Percentiles rank a stretch among this genome's conserved stretches.
Evolutionary conservation across 2,329 filamentous ascomycete species (phyloP).

Genomic region (Curvularia sp.): DNA sequence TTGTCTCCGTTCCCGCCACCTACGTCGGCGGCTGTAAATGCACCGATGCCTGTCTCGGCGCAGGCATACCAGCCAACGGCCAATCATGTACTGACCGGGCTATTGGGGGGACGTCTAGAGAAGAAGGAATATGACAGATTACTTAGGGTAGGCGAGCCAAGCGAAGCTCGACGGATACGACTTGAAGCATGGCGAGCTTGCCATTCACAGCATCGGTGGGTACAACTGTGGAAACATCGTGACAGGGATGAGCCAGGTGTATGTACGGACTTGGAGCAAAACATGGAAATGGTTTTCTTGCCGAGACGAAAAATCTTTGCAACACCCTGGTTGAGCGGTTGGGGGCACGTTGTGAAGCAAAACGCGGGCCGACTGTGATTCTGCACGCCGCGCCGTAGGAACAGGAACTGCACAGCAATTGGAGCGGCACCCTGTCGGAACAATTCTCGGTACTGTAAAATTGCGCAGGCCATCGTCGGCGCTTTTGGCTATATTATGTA

Average conservation of each 20-base stretch:
- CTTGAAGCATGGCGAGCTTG: constrained; percentile 16
- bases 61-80: background rate
- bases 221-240: background rate
- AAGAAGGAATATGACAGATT: background rate
- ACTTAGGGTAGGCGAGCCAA: constrained; percentile 14
- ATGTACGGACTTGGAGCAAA: background rate
- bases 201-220: constrained; percentile 4
- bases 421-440: constrained; percentile 1
- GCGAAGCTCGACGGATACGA: constrained; percentile 11
- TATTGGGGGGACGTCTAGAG: background rate
- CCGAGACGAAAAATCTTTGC: constrained; percentile 5
- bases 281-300: background rate
- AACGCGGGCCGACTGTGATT: constrained; percentile 11
- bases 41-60: background rate
- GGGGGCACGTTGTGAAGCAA: background rate
- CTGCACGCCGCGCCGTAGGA: constrained; percentile 1
- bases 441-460: constrained; percentile 4
- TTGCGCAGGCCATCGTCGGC: background rate
- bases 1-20: constrained; percentile 19
- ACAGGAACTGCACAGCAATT: constrained; percentile 1
- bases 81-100: background rate
- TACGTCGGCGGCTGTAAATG: constrained; percentile 34
- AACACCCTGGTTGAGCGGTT: constrained; percentile 5
- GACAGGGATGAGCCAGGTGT: background rate
- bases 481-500: background rate